A percentile compares a stretch with the other conserved stretches of the same genome.
Conservation (phyloP, 768 basidiomycete species). For the Butyriboletus loyo region DNA sequence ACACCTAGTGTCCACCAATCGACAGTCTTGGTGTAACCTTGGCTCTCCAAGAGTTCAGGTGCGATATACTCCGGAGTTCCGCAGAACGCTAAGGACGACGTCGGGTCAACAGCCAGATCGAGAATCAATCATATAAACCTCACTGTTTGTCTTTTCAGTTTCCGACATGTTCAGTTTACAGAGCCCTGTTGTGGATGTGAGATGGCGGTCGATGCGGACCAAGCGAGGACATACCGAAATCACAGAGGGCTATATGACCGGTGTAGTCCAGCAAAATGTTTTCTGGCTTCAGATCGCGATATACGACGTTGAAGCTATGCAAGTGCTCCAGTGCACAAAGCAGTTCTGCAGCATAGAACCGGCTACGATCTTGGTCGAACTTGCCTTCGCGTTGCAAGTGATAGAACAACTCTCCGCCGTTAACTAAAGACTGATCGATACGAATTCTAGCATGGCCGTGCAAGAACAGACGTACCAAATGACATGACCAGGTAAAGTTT, state of each 20-base stretch:
- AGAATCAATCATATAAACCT: conserved; percentile 19
- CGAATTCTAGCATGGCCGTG: neutral
- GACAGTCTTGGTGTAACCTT: conserved; percentile 96
- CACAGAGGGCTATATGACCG: conserved; percentile 96
- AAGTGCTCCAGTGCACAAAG: conserved; percentile 93
- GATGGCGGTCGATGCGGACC: neutral
- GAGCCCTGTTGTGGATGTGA: conserved; percentile 45
- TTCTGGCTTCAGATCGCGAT: conserved; percentile 97
- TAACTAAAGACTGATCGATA: conserved; percentile 50
- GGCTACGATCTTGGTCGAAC: conserved; percentile 89
- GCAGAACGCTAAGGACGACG: conserved; percentile 70
- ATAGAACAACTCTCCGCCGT: conserved; percentile 97
- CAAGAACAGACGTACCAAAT: conserved; percentile 59
- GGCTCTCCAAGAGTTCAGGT: conserved; percentile 92
- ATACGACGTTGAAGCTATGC: conserved; percentile 97
- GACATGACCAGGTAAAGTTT: conserved; percentile 98
- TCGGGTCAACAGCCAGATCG: conserved; percentile 1
- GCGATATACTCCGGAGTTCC: conserved; percentile 99
- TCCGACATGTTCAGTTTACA: conserved; percentile 98
- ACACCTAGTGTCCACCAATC: conserved; percentile 99
- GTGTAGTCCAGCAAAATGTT: conserved; percentile 98
- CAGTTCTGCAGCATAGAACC: conserved; percentile 98
- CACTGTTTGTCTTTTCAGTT: conserved; percentile 95
- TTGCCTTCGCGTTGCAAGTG: conserved; percentile 95
- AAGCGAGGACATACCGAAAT: conserved; percentile 62